phyloP scores from a whole-genome alignment of 441 rosid genomes.

The Bocquillonia castaneifolia region DNA sequence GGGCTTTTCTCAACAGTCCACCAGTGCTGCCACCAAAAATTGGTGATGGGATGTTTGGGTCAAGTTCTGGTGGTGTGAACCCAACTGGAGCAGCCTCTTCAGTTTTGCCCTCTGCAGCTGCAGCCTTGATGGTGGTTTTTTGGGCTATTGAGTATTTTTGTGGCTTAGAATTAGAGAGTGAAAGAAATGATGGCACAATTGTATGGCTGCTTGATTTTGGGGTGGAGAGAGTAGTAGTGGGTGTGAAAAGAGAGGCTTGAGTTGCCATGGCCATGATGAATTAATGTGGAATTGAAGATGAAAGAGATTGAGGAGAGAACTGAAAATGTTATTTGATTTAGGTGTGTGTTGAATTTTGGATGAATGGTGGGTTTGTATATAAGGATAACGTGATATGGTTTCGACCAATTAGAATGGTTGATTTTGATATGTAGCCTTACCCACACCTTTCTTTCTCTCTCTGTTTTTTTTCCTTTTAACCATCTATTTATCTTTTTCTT shows the following conservation, averaged over 20 bases:
- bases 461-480: background rate
- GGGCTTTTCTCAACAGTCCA: constrained; percentile 43
- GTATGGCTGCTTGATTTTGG: constrained; percentile 20
- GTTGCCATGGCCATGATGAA: constrained; percentile 36
- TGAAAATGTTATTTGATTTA: background rate
- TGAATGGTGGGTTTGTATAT: constrained; percentile 8
- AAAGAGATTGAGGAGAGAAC: too few relatives aligned
- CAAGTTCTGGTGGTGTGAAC: constrained; percentile 69
- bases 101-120: constrained; percentile 16
- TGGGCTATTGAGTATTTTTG: constrained; percentile 32
- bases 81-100: constrained; percentile 54
- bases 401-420: constrained; percentile 27
- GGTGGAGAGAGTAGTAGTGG: constrained; percentile 24
- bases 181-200: constrained; percentile 2
- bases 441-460: background rate
- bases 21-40: constrained; percentile 79
- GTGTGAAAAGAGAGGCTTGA: constrained; percentile 36
- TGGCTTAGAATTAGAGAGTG: constrained; percentile 14
- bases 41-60: constrained; percentile 73
- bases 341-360: constrained; percentile 14
- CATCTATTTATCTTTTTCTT: background rate
- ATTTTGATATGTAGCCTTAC: constrained; percentile 27
- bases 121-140: constrained; percentile 79
- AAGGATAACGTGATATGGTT: constrained; percentile 31
- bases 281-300: background rate